These are phyloP conservation scores for Gentiana dahurica DNA, from an alignment of 257 asterid genomes.

Conservation along the genomic window DNA sequence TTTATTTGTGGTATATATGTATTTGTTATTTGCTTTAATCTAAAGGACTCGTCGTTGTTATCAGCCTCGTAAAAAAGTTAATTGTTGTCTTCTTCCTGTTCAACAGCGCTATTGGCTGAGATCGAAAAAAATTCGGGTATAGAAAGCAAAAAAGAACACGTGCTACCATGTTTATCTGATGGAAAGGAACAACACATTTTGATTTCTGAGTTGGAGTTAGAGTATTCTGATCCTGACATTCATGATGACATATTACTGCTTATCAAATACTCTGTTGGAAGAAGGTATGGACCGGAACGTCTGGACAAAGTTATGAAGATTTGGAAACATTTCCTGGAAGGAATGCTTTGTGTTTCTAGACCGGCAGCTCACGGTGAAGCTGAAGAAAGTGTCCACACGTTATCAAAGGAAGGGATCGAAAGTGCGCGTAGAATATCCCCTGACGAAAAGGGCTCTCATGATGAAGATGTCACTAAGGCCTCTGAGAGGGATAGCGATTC, in stretches of 20 bases:
- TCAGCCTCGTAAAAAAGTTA: too few relatives aligned
- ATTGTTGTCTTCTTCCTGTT: constrained; percentile 6
- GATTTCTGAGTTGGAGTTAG: constrained; percentile 53
- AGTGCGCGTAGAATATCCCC: too few relatives aligned
- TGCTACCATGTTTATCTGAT: constrained; percentile 45
- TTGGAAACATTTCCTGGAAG: constrained; percentile 77
- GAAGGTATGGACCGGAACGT: constrained; percentile 73
- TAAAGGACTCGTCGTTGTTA: too few relatives aligned
- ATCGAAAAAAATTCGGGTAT: constrained; percentile 56
- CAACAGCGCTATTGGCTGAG: constrained; percentile 67
- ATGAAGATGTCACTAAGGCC: neutral
- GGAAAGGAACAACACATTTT: constrained; percentile 41
- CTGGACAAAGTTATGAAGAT: constrained; percentile 59
- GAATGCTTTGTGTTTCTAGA: constrained; percentile 51
- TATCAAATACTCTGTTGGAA: constrained; percentile 60
- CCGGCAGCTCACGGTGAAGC: constrained; percentile 30
- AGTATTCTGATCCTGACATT: constrained; percentile 68
- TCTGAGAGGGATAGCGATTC: constrained; percentile 31
- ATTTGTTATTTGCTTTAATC: too few relatives aligned
- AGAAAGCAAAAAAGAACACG: constrained; percentile 49
- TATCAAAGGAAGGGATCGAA: constrained; percentile 18
- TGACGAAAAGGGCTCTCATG: too few relatives aligned
- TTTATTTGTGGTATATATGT: too few relatives aligned
- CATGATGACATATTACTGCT: constrained; percentile 77
- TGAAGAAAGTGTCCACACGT: constrained; percentile 16